These are phyloP conservation scores for Seiridium unicorne DNA, from an alignment of 2,329 filamentous ascomycete genomes.

Conservation along the genomic window DNA sequence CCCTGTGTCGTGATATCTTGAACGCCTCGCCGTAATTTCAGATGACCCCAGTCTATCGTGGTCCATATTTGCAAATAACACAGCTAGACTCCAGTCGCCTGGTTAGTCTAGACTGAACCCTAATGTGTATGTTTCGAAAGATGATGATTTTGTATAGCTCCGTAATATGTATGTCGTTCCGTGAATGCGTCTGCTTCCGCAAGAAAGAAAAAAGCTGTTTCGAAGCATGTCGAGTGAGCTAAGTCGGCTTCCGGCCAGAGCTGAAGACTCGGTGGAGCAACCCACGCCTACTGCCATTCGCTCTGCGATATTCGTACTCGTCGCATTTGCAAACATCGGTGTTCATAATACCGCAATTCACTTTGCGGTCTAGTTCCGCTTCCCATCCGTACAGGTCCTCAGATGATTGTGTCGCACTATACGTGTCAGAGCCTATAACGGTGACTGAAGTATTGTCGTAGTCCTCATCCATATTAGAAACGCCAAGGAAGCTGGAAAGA, in stretches of 20 bases:
- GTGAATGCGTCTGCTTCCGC: too few relatives aligned
- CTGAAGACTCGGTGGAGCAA: constrained; percentile 40
- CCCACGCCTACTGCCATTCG: constrained; percentile 27
- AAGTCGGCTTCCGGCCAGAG: constrained; percentile 13
- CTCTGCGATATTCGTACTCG: constrained; percentile 24
- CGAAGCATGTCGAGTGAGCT: background rate
- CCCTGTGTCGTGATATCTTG: constrained; percentile 4
- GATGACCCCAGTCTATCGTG: constrained; percentile 4
- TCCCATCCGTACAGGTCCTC: constrained; percentile 55
- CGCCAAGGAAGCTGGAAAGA: constrained; percentile 37
- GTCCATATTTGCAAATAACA: constrained; percentile 16
- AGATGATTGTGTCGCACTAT: constrained; percentile 23
- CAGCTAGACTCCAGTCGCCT: constrained; percentile 15
- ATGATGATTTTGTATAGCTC: background rate
- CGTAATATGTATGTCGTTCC: background rate
- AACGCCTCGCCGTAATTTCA: constrained; percentile 9
- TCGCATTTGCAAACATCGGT: constrained; percentile 16
- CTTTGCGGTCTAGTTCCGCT: constrained; percentile 39
- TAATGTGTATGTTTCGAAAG: constrained; percentile 9
- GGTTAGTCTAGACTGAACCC: constrained; percentile 17
- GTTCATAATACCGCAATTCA: constrained; percentile 18
- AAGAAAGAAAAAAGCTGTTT: background rate
- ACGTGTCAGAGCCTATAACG: constrained; percentile 26
- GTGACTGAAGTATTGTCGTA: constrained; percentile 23
- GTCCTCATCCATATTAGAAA: constrained; percentile 24